phyloP scores from a whole-genome alignment of 208 protist species.

The Willaertia magna region DNA sequence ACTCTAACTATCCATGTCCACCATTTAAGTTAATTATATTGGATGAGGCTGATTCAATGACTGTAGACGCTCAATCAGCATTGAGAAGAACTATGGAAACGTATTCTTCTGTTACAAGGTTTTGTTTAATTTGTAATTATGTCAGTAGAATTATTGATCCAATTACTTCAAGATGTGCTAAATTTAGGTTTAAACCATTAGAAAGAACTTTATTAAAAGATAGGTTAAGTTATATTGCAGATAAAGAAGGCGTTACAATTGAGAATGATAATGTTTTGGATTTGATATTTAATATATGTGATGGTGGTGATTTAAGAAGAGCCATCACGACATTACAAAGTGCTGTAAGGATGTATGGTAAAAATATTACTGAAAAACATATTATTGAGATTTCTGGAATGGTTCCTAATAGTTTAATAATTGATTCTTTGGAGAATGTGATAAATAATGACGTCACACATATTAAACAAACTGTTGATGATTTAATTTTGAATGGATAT shows the following conservation, averaged over 20 bases:
- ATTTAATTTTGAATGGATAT: conserved; percentile 43
- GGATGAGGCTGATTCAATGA: conserved; percentile 98
- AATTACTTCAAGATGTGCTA: conserved; percentile 95
- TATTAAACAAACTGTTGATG: conserved; percentile 24
- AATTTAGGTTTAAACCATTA: conserved; percentile 96
- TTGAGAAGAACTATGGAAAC: conserved; percentile 95
- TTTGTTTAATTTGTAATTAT: conserved; percentile 99
- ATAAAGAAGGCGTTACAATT: conserved; percentile 61
- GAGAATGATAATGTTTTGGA: conserved; percentile 45
- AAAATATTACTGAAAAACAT: conserved; percentile 51
- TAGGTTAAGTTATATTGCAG: conserved; percentile 66
- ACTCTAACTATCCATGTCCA: conserved; percentile 45
- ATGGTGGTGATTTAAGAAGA: conserved; percentile 85
- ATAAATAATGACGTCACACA: conserved; percentile 20
- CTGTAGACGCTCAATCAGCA: conserved; percentile 91
- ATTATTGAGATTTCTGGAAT: conserved; percentile 65
- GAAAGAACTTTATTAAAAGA: conserved; percentile 53
- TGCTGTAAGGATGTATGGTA: conserved; percentile 55
- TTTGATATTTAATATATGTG: conserved; percentile 50
- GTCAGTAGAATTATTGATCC: conserved; percentile 96
- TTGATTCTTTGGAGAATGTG: conserved; percentile 26
- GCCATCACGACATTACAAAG: conserved; percentile 90
- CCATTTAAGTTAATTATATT: conserved; percentile 99
- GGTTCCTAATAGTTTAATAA: conserved; percentile 44
- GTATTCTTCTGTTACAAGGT: conserved; percentile 91